A percentile compares a stretch with the other conserved stretches of the same genome.
phyloP scores from a whole-genome alignment of 805 yeast species.

The Kazachstania viticola region DNA sequence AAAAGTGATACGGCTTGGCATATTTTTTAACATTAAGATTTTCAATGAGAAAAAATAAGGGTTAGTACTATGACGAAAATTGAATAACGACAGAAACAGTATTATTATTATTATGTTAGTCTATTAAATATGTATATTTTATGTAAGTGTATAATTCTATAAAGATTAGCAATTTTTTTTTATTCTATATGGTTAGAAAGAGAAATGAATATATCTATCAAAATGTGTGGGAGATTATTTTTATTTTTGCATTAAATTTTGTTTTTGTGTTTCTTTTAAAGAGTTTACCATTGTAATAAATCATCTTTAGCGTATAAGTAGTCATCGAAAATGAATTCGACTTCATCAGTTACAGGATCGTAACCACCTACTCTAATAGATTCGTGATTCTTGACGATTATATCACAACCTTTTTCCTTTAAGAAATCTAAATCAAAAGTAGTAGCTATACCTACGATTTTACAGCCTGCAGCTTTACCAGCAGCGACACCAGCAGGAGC shows the following conservation, averaged over 20 bases:
- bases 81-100: too few relatives aligned
- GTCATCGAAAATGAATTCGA: conserved; percentile 28
- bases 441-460: conserved; percentile 72
- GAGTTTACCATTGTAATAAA: conserved; percentile 25
- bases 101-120: too few relatives aligned
- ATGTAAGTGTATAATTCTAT: too few relatives aligned
- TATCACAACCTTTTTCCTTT: conserved; percentile 67
- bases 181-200: too few relatives aligned
- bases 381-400: conserved; percentile 63
- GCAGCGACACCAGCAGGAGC: conserved; percentile 84
- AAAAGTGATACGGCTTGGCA: too few relatives aligned
- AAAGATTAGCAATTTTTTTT: too few relatives aligned
- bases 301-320: conserved; percentile 30
- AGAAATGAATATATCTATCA: too few relatives aligned
- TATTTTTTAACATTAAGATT: too few relatives aligned
- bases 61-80: too few relatives aligned
- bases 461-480: conserved; percentile 75
- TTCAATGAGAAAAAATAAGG: too few relatives aligned
- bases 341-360: conserved; percentile 31
- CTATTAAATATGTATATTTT: too few relatives aligned
- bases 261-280: neutral
- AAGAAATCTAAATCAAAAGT: conserved; percentile 62
- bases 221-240: too few relatives aligned
- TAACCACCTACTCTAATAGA: conserved; percentile 48
- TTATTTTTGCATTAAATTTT: neutral